Evolutionary conservation across 257 asterid genomes (phyloP).

Genomic region (Solanum dulcamara): DNA sequence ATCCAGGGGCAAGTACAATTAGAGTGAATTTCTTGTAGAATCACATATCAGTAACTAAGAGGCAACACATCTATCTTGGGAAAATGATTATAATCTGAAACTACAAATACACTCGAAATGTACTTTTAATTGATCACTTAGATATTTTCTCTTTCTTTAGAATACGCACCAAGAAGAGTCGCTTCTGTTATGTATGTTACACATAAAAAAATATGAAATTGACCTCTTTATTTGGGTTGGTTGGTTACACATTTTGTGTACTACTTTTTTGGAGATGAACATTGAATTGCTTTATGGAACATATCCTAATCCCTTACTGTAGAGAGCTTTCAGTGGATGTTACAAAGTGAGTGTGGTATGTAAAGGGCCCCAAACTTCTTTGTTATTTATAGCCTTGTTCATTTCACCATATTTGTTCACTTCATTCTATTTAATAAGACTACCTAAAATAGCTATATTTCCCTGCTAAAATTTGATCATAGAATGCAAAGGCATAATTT

Average conservation of each 20-base stretch:
- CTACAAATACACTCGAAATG: background rate
- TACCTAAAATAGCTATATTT: background rate
- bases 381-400: background rate
- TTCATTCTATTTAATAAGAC: background rate
- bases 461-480: background rate
- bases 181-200: background rate
- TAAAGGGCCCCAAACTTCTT: background rate
- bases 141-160: too few relatives aligned
- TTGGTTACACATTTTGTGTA: background rate
- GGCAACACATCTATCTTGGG: background rate
- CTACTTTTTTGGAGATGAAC: background rate
- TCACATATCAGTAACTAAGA: background rate
- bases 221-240: background rate
- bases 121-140: background rate
- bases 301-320: background rate
- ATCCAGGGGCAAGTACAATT: background rate
- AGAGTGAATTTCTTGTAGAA: background rate
- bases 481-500: background rate
- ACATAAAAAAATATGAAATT: background rate
- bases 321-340: background rate
- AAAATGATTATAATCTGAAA: background rate
- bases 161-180: background rate
- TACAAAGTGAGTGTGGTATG: background rate
- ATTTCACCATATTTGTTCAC: background rate
- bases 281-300: background rate